Conservation (phyloP, 768 basidiomycete species). For the Russula sp. region DNA sequence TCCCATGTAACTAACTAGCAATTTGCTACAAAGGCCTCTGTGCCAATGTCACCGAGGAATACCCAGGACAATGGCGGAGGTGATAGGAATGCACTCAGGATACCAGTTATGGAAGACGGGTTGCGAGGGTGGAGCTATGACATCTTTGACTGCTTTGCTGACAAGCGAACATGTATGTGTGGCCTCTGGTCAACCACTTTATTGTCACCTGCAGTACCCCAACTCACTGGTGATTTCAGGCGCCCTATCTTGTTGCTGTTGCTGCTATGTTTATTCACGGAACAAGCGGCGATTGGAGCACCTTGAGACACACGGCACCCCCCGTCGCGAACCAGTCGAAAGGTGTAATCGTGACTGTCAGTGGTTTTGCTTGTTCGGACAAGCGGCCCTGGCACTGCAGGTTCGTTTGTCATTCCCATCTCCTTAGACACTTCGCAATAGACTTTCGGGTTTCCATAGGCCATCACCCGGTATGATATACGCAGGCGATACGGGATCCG, state of each 20-base stretch:
- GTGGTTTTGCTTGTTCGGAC: background rate
- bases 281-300: background rate
- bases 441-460: background rate
- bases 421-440: background rate
- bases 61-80: background rate
- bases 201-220: background rate
- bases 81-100: background rate
- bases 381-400: background rate
- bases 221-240: background rate
- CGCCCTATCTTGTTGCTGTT: background rate
- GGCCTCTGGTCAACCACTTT: background rate
- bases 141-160: conserved; percentile 10
- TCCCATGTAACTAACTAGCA: background rate
- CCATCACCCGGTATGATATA: background rate
- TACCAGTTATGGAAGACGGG: conserved; percentile 1
- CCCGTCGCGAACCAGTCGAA: background rate
- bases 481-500: conserved; percentile 10
- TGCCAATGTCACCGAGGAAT: background rate
- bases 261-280: background rate
- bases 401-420: background rate
- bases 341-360: background rate
- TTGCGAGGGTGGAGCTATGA: background rate
- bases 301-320: conserved; percentile 3
- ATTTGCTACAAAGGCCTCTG: background rate
- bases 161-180: conserved; percentile 4